Percentiles rank a stretch among this genome's conserved stretches.
phyloP scores from a whole-genome alignment of 208 protist species.

The Trypanosoma theileri region DNA sequence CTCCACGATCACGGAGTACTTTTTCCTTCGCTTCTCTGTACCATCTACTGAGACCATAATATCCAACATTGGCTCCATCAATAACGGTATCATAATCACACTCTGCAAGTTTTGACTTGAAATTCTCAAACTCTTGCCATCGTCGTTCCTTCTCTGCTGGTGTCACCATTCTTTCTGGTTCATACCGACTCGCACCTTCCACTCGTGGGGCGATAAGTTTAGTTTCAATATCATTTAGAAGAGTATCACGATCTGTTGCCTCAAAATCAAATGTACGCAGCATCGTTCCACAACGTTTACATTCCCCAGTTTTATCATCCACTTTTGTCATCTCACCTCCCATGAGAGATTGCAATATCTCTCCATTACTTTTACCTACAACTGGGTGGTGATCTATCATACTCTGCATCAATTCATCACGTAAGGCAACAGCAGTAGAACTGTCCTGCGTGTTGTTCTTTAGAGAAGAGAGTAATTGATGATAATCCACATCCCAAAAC shows the following conservation, averaged over 20 bases:
- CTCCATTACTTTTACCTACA: constrained; percentile 58
- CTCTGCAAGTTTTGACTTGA: constrained; percentile 39
- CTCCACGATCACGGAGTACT: constrained; percentile 45
- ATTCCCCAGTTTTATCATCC: constrained; percentile 39
- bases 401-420: constrained; percentile 34
- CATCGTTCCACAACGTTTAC: constrained; percentile 38
- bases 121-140: constrained; percentile 57
- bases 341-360: constrained; percentile 45
- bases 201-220: constrained; percentile 65
- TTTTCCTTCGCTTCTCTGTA: constrained; percentile 65
- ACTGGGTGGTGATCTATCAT: constrained; percentile 81
- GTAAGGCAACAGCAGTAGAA: not conserved
- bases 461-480: constrained; percentile 48
- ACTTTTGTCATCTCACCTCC: constrained; percentile 37
- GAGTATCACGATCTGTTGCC: constrained; percentile 35
- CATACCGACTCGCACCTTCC: constrained; percentile 50
- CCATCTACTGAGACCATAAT: constrained; percentile 83
- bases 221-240: constrained; percentile 72
- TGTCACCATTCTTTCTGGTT: constrained; percentile 49
- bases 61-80: constrained; percentile 80
- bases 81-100: constrained; percentile 73
- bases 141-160: constrained; percentile 35
- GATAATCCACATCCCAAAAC: constrained; percentile 84
- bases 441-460: not conserved
- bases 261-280: constrained; percentile 71